Percentiles rank a stretch among this genome's conserved stretches.
Evolutionary conservation across 2,329 filamentous ascomycete species (phyloP).

Genomic region (Botrytis cinerea): DNA sequence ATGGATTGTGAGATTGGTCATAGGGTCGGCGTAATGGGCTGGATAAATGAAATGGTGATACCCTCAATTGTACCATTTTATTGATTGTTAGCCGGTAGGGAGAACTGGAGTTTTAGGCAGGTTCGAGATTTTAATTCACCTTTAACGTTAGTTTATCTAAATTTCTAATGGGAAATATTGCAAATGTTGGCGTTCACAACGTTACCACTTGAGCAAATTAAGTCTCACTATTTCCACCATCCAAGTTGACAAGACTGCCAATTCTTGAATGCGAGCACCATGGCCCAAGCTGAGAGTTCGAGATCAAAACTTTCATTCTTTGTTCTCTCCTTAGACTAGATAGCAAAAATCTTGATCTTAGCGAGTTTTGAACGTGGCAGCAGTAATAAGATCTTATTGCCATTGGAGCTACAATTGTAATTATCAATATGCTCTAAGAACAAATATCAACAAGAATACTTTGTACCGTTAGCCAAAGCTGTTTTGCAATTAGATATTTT

Average conservation of each 20-base stretch:
- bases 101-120: not conserved
- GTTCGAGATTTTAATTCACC: not conserved
- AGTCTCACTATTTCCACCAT: not conserved
- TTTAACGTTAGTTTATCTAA: not conserved
- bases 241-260: not conserved
- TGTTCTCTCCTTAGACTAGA: not conserved
- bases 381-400: not conserved
- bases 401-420: no score
- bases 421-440: no score
- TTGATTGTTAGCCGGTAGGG: not conserved
- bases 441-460: not conserved
- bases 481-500: no score
- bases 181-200: not conserved
- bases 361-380: not conserved
- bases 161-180: not conserved
- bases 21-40: no score
- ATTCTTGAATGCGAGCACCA: not conserved
- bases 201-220: no score
- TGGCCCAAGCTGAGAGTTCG: no score
- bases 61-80: not conserved
- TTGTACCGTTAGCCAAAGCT: not conserved
- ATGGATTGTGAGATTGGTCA: not conserved
- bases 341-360: not conserved
- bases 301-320: not conserved
- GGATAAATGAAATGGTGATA: conserved; percentile 4